Evolutionary conservation across 2,329 filamentous ascomycete species (phyloP).

Genomic region (Didymella exigua): DNA sequence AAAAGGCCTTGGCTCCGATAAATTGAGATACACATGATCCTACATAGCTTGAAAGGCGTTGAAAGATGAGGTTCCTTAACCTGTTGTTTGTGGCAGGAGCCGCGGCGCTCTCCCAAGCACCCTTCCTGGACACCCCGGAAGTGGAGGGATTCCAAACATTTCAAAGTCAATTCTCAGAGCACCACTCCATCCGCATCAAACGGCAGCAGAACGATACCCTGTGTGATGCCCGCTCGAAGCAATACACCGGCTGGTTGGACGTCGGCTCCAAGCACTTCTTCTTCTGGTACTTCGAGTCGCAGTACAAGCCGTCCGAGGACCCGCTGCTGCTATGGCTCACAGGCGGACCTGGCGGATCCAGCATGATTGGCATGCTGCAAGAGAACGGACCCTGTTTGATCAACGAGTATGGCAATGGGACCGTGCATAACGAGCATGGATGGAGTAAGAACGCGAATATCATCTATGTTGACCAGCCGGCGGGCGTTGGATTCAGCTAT

Average conservation of each 20-base stretch:
- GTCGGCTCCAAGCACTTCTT: slow-evolving; percentile 52
- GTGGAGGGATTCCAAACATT: slow-evolving; percentile 39
- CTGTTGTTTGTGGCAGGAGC: slow-evolving; percentile 7
- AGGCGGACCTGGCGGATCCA: slow-evolving; percentile 47
- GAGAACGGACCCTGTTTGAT: slow-evolving; percentile 49
- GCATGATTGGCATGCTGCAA: slow-evolving; percentile 46
- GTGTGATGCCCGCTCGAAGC: slow-evolving; percentile 43
- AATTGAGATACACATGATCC: background rate
- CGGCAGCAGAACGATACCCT: slow-evolving; percentile 41
- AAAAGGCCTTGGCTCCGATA: background rate
- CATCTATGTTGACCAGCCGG: slow-evolving; percentile 49
- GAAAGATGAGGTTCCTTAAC: slow-evolving; percentile 1
- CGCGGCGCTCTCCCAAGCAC: slow-evolving; percentile 33
- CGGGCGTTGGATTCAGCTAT: slow-evolving; percentile 49
- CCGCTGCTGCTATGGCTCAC: slow-evolving; percentile 52
- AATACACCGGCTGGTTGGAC: slow-evolving; percentile 47
- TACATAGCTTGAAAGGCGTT: background rate
- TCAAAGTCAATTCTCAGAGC: slow-evolving; percentile 38
- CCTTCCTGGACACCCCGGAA: slow-evolving; percentile 38
- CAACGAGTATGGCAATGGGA: slow-evolving; percentile 47
- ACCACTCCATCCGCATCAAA: slow-evolving; percentile 45
- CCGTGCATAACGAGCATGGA: slow-evolving; percentile 47
- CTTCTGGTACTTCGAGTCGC: slow-evolving; percentile 55
- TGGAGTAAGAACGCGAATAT: slow-evolving; percentile 48
- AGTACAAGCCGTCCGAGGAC: slow-evolving; percentile 44